Evolutionary conservation across 2,329 filamentous ascomycete species (phyloP).

Genomic region (Fusarium napiforme): DNA sequence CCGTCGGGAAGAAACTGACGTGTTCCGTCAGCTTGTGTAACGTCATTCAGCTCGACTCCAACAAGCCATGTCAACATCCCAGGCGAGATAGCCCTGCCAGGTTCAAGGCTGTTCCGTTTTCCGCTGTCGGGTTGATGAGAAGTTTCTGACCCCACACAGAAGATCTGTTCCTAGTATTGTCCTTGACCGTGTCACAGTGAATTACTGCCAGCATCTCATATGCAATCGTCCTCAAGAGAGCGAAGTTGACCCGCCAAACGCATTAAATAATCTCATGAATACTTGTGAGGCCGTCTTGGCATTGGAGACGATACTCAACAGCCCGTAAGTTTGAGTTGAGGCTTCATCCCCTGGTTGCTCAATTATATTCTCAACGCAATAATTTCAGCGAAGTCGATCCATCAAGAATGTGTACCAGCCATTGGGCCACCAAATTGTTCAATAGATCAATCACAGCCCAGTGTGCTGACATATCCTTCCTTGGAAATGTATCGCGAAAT

Average conservation of each 20-base stretch:
- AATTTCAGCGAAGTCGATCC: background rate
- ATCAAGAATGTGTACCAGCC: accelerated
- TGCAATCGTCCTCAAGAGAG: background rate
- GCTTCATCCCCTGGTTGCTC: background rate
- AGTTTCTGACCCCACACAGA: background rate
- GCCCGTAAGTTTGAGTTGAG: background rate
- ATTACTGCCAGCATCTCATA: constrained; percentile 8
- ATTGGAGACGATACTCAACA: background rate
- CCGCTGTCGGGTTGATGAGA: background rate
- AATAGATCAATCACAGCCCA: background rate
- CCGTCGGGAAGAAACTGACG: constrained; percentile 5
- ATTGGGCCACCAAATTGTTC: background rate
- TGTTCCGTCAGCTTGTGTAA: constrained; percentile 1
- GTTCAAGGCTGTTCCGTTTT: background rate
- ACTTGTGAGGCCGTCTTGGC: background rate
- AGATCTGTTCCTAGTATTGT: constrained; percentile 16
- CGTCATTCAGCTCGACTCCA: background rate
- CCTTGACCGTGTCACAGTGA: constrained; percentile 3
- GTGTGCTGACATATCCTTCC: background rate
- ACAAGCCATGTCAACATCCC: background rate
- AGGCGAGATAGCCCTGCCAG: background rate
- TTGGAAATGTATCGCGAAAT: background rate
- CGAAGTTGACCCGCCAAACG: background rate
- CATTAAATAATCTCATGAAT: background rate
- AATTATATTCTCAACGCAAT: too few relatives aligned